phyloP scores from a whole-genome alignment of 495 filamentous ascomycete species.

The Talaromyces adpressus region DNA sequence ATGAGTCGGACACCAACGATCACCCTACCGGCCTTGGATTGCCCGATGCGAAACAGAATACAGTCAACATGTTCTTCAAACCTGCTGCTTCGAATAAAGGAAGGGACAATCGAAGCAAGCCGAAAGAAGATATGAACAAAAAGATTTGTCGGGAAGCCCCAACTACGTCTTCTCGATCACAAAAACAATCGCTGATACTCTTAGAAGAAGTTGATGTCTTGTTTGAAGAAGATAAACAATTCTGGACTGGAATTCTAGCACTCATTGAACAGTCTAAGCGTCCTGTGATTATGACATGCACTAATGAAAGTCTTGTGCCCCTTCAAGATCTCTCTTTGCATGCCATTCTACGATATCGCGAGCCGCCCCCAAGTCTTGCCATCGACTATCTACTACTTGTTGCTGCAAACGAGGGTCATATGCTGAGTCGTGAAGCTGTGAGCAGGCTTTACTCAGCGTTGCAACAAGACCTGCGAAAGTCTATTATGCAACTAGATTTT shows the following conservation, averaged over 20 bases:
- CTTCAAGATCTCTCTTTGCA: constrained; percentile 63
- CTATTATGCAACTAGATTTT: constrained; percentile 83
- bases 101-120: constrained; percentile 9
- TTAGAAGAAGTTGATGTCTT: constrained; percentile 92
- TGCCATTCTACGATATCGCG: constrained; percentile 76
- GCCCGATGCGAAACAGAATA: constrained; percentile 64
- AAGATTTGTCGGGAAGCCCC: background rate
- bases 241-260: constrained; percentile 75
- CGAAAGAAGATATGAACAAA: constrained; percentile 8
- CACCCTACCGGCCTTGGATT: constrained; percentile 11
- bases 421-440: constrained; percentile 60
- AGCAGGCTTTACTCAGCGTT: constrained; percentile 61
- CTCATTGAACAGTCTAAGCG: constrained; percentile 79
- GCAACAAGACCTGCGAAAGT: constrained; percentile 65
- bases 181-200: constrained; percentile 92
- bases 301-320: constrained; percentile 73
- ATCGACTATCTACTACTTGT: constrained; percentile 76
- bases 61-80: constrained; percentile 77
- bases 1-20: constrained; percentile 16
- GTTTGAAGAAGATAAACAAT: constrained; percentile 91
- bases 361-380: constrained; percentile 60
- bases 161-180: constrained; percentile 37
- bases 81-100: constrained; percentile 16
- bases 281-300: constrained; percentile 93
- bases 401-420: constrained; percentile 86